Evolutionary conservation across 2,329 filamentous ascomycete species (phyloP).

Genomic region (Aspergillus cejpii): DNA sequence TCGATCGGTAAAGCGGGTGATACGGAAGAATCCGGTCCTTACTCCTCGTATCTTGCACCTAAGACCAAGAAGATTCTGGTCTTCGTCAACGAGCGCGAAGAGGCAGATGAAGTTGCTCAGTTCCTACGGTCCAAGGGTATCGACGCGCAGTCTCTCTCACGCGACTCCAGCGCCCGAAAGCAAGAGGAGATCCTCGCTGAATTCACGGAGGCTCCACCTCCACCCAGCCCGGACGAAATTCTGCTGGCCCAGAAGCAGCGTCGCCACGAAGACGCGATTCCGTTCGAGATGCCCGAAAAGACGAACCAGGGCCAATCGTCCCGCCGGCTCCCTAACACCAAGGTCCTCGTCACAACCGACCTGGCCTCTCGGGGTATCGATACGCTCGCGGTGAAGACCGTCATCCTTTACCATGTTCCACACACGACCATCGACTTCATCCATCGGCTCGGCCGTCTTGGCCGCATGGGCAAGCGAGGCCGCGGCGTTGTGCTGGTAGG

Average conservation of each 20-base stretch:
- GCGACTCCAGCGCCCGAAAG: constrained; percentile 72
- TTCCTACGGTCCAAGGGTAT: constrained; percentile 82
- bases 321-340: constrained; percentile 64
- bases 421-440: constrained; percentile 98
- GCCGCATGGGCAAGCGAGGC: constrained; percentile 85
- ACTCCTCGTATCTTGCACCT: constrained; percentile 37
- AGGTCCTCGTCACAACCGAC: constrained; percentile 91
- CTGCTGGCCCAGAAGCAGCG: constrained; percentile 26
- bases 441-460: constrained; percentile 84
- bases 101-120: constrained; percentile 69
- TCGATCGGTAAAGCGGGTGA: constrained; percentile 76
- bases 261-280: constrained; percentile 34
- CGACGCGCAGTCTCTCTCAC: constrained; percentile 74
- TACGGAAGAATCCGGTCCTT: constrained; percentile 25
- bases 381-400: constrained; percentile 81
- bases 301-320: constrained; percentile 24
- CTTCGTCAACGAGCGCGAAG: constrained; percentile 94
- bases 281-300: constrained; percentile 36
- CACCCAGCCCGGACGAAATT: constrained; percentile 34
- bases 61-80: constrained; percentile 82
- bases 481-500: constrained; percentile 85
- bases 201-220: constrained; percentile 53
- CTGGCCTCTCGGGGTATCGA: constrained; percentile 89
- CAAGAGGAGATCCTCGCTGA: constrained; percentile 68
- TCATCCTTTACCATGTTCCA: constrained; percentile 94